Evolutionary conservation across 1,139 yeast genomes (phyloP).

Genomic region (Candida sp.): DNA sequence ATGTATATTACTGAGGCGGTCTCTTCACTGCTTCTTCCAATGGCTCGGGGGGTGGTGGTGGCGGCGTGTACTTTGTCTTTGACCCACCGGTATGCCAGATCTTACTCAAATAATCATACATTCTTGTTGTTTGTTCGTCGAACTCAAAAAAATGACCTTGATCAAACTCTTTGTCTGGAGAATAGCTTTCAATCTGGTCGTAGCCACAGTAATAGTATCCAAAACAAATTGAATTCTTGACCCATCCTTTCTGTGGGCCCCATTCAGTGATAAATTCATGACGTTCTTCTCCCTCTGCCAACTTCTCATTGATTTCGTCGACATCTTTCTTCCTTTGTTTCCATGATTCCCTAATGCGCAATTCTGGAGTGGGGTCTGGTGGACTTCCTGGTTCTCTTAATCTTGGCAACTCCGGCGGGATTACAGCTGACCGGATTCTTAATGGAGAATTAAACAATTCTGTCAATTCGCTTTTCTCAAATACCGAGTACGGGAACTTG

Average conservation of each 20-base stretch:
- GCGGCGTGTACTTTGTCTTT: constrained; percentile 3
- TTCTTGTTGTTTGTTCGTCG: constrained; percentile 17
- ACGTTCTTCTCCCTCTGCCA: constrained; percentile 9
- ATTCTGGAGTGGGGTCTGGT: constrained; percentile 27
- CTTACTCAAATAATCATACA: constrained; percentile 37
- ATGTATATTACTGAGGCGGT: background rate
- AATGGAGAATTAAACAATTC: constrained; percentile 47
- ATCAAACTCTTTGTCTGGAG: constrained; percentile 20
- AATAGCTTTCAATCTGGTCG: constrained; percentile 48
- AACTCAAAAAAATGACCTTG: constrained; percentile 30
- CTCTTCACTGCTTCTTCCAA: background rate
- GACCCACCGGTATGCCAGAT: constrained; percentile 42
- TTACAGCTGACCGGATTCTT: constrained; percentile 51
- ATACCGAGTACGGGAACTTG: constrained; percentile 36
- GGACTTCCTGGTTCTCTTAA: constrained; percentile 41
- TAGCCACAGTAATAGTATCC: constrained; percentile 68
- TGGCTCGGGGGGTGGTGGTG: background rate
- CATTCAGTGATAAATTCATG: constrained; percentile 27
- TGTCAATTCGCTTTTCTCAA: constrained; percentile 28
- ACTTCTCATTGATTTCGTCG: constrained; percentile 34
- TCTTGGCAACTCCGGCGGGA: constrained; percentile 57
- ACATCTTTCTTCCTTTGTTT: constrained; percentile 30
- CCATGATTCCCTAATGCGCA: constrained; percentile 26
- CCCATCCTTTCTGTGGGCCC: constrained; percentile 64
- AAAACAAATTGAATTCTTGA: constrained; percentile 52